A percentile compares a stretch with the other conserved stretches of the same genome.
These are phyloP conservation scores for Xerocomus alliaceus DNA, from an alignment of 1,284 basidiomycete genomes.

Conservation along the genomic window DNA sequence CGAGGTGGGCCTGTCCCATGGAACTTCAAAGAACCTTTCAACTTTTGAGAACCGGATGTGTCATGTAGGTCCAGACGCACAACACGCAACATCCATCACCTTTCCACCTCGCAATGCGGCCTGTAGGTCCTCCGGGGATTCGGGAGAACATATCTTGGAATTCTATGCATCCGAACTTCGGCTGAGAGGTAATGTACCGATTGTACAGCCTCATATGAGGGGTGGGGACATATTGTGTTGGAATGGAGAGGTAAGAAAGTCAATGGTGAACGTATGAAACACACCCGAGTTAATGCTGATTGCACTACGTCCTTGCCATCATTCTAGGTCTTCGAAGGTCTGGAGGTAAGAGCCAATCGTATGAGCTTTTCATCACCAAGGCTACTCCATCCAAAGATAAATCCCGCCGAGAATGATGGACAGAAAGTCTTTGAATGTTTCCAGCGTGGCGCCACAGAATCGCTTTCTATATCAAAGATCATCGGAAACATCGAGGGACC, in stretches of 20 bases:
- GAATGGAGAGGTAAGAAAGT: slow-evolving; percentile 82
- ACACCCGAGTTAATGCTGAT: neutral
- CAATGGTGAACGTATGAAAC: neutral
- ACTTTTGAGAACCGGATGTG: neutral
- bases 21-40: neutral
- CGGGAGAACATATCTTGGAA: slow-evolving; percentile 38
- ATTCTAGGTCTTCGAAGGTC: slow-evolving; percentile 77
- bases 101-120: slow-evolving; percentile 10
- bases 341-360: slow-evolving; percentile 54
- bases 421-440: slow-evolving; percentile 66
- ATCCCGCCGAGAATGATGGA: slow-evolving; percentile 79
- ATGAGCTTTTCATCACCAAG: neutral
- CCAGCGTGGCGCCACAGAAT: slow-evolving; percentile 43
- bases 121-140: slow-evolving; percentile 1
- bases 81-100: slow-evolving; percentile 41
- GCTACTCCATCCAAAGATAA: slow-evolving; percentile 47
- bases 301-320: neutral
- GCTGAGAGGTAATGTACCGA: slow-evolving; percentile 67
- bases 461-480: slow-evolving; percentile 54
- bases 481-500: slow-evolving; percentile 84
- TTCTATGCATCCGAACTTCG: slow-evolving; percentile 84
- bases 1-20: slow-evolving; percentile 52
- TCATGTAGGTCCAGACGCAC: slow-evolving; percentile 66
- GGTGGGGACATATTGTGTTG: slow-evolving; percentile 77
- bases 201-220: slow-evolving; percentile 76